These are phyloP conservation scores for Backusella australiensis DNA, from an alignment of 192 early-diverging fungal species.

Conservation along the genomic window DNA sequence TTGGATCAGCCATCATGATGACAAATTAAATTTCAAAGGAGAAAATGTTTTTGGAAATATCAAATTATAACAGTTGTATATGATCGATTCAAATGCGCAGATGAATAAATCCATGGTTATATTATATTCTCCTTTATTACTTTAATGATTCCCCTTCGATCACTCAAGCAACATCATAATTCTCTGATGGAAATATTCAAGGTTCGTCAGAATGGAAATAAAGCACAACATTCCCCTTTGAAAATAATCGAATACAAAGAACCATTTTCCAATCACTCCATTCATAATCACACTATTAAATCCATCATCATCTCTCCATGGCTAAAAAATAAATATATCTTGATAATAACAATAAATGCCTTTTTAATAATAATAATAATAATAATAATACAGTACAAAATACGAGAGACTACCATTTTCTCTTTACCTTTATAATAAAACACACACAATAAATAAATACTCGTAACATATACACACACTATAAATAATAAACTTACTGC, in stretches of 20 bases:
- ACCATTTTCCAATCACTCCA: not conserved
- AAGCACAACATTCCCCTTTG: not conserved
- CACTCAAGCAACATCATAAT: no score
- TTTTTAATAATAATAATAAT: no score
- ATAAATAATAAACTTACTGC: conserved; percentile 33
- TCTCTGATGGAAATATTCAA: not conserved
- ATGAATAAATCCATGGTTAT: no score
- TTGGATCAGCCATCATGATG: not conserved
- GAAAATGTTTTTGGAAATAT: not conserved
- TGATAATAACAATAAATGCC: no score
- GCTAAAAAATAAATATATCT: no score
- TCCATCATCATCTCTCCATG: no score
- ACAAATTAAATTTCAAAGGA: not conserved
- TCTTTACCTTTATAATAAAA: not conserved
- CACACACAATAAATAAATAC: not conserved
- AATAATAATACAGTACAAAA: not conserved
- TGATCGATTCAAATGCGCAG: no score
- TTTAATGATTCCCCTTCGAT: no score
- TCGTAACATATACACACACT: not conserved
- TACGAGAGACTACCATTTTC: not conserved
- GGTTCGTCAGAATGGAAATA: not conserved
- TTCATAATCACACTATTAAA: no score
- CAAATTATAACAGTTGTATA: not conserved
- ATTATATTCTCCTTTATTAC: no score
- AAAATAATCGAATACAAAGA: not conserved